Conservation (phyloP, 2,329 filamentous ascomycete genomes). For the Beauveria rudraprayagi region DNA sequence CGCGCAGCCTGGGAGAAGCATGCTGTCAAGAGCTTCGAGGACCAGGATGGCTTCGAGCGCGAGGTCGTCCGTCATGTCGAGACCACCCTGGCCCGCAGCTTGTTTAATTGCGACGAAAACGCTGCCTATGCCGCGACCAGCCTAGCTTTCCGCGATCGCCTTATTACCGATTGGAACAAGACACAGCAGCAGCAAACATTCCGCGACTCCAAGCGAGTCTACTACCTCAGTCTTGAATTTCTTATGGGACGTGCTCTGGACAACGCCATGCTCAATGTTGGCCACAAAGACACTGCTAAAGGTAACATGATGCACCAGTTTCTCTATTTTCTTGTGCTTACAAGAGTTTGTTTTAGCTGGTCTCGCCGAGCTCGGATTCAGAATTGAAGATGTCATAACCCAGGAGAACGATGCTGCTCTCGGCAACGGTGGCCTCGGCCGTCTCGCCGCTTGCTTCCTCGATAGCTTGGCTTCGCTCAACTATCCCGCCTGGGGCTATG, state of each 20-base stretch:
- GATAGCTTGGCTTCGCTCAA: conserved; percentile 93
- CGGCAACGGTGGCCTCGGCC: conserved; percentile 90
- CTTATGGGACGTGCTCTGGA: conserved; percentile 94
- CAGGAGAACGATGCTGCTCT: conserved; percentile 96
- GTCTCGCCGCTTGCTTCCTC: conserved; percentile 91
- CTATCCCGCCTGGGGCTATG: conserved; percentile 96
- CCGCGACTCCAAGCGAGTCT: conserved; percentile 83
- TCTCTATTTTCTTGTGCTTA: conserved; percentile 4
- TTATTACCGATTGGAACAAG: conserved; percentile 95
- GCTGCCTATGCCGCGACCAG: conserved; percentile 89
- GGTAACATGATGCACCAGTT: conserved; percentile 37
- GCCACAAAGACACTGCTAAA: conserved; percentile 75
- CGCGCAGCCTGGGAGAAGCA: conserved; percentile 68
- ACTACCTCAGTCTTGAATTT: conserved; percentile 96
- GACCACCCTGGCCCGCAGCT: conserved; percentile 86
- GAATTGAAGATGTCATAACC: conserved; percentile 87
- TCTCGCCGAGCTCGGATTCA: conserved; percentile 83
- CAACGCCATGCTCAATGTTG: conserved; percentile 97
- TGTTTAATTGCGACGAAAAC: conserved; percentile 96
- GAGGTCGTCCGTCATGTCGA: conserved; percentile 93
- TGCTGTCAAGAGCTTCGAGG: conserved; percentile 60
- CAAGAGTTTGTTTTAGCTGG: conserved; percentile 53
- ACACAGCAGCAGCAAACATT: conserved; percentile 95
- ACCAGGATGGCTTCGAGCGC: conserved; percentile 75
- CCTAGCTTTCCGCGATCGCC: conserved; percentile 82